Conservation (phyloP, 2,329 filamentous ascomycete species). For the Ilyonectria robusta region DNA sequence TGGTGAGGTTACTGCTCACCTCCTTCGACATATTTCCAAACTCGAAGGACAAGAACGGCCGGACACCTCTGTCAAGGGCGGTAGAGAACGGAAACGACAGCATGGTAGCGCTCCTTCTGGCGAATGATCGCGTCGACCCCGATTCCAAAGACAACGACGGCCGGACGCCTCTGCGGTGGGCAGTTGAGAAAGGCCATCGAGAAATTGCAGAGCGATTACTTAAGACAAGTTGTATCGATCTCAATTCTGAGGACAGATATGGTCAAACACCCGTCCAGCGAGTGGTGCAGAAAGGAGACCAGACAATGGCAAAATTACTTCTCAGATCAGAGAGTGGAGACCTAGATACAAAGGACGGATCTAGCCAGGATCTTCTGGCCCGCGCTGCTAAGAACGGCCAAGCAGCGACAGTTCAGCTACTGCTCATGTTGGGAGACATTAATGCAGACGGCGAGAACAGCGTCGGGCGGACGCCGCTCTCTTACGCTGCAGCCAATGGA, state of each 20-base stretch:
- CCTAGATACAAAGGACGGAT: too few species aligned
- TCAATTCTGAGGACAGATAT: background rate
- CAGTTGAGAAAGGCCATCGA: background rate
- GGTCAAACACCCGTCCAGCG: background rate
- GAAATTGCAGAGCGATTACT: background rate
- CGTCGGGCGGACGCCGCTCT: too few species aligned
- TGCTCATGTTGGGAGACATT: too few species aligned
- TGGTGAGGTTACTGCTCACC: background rate
- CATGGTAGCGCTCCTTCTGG: background rate
- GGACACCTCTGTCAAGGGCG: background rate
- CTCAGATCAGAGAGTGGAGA: too few species aligned
- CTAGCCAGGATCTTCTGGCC: too few species aligned
- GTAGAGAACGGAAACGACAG: background rate
- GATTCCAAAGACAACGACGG: background rate
- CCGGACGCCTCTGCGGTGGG: background rate
- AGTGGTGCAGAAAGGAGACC: background rate
- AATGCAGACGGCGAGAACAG: background rate
- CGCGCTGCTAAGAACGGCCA: too few species aligned
- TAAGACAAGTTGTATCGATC: background rate
- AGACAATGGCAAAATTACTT: background rate
- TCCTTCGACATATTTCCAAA: background rate
- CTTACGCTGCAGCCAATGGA: too few species aligned
- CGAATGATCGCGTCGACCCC: background rate
- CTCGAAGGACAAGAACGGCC: background rate
- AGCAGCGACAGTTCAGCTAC: too few species aligned